A percentile compares a stretch with the other conserved stretches of the same genome.
Evolutionary conservation across 257 asterid species (phyloP).

Genomic region (Nicotiana noctiflora): DNA sequence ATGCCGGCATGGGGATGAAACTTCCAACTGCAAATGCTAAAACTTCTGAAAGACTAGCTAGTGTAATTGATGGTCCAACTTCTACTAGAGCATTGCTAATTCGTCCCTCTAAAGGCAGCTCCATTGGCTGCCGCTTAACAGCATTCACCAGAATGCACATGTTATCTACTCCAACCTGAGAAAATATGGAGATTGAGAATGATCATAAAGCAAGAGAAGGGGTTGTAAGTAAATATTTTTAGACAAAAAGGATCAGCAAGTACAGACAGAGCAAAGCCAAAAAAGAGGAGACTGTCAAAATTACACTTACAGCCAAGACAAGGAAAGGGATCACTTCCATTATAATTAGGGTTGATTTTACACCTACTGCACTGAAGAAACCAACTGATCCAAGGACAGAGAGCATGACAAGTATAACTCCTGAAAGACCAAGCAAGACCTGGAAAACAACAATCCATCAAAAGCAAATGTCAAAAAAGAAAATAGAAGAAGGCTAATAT

Average conservation of each 20-base stretch:
- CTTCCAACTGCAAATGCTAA: conserved; percentile 99
- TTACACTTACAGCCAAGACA: conserved; percentile 85
- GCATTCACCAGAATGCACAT: conserved; percentile 99
- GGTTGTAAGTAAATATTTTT: neutral
- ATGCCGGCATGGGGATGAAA: conserved; percentile 97
- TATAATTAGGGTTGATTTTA: conserved; percentile 90
- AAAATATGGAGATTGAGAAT: conserved; percentile 13
- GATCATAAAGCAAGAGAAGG: neutral
- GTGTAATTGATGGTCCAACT: conserved; percentile 96
- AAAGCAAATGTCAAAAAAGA: conserved; percentile 9
- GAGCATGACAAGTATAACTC: conserved; percentile 91
- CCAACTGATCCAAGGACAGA: conserved; percentile 99
- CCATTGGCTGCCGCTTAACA: conserved; percentile 86
- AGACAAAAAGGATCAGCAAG: neutral
- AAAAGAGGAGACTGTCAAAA: conserved; percentile 11
- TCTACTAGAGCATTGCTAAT: conserved; percentile 96
- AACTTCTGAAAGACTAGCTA: conserved; percentile 94
- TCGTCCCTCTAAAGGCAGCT: conserved; percentile 90
- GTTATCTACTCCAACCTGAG: conserved; percentile 97
- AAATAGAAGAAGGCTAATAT: neutral
- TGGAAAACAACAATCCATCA: conserved; percentile 23
- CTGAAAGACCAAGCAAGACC: conserved; percentile 95
- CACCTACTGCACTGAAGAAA: conserved; percentile 89
- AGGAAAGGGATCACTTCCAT: conserved; percentile 99
- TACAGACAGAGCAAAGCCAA: neutral